phyloP scores from a whole-genome alignment of 345 rosid genomes.

The Raphanus raphanistrum region DNA sequence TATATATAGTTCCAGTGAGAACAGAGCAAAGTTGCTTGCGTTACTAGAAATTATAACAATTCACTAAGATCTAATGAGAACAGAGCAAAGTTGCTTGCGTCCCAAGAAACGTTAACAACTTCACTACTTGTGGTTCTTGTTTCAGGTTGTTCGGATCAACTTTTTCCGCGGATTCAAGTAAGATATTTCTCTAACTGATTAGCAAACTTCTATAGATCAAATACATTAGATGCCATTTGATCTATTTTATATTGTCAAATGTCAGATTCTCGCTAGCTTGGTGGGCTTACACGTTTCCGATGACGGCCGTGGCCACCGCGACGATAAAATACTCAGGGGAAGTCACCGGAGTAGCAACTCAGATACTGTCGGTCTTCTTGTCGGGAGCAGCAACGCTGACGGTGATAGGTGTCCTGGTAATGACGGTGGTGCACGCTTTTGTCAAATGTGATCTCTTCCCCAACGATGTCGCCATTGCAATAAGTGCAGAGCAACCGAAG shows the following conservation, averaged over 20 bases:
- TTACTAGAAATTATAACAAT: slow-evolving; percentile 1
- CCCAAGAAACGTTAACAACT: slow-evolving; percentile 18
- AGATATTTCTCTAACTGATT: slow-evolving; percentile 3
- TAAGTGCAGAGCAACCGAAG: slow-evolving; percentile 56
- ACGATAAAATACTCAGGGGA: slow-evolving; percentile 61
- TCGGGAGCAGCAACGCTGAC: slow-evolving; percentile 50
- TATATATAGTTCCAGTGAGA: not conserved
- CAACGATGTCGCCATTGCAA: slow-evolving; percentile 74
- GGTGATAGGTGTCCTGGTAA: slow-evolving; percentile 50
- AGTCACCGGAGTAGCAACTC: slow-evolving; percentile 49
- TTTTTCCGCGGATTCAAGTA: slow-evolving; percentile 85
- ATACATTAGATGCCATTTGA: not conserved
- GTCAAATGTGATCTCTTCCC: slow-evolving; percentile 55
- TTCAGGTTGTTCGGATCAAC: slow-evolving; percentile 74
- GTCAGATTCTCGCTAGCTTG: slow-evolving; percentile 79
- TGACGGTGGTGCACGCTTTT: slow-evolving; percentile 58
- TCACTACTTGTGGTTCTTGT: slow-evolving; percentile 10
- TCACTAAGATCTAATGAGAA: not conserved
- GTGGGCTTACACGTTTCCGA: slow-evolving; percentile 97
- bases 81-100: not conserved
- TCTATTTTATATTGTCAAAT: not conserved
- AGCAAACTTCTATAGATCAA: not conserved
- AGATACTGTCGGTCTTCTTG: slow-evolving; percentile 46
- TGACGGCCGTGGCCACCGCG: slow-evolving; percentile 70
- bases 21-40: slow-evolving; percentile 10